Percentiles rank a stretch among this genome's conserved stretches.
Conservation (phyloP, 352 stramenopile species). For the Chrysophaeum taylorii region DNA sequence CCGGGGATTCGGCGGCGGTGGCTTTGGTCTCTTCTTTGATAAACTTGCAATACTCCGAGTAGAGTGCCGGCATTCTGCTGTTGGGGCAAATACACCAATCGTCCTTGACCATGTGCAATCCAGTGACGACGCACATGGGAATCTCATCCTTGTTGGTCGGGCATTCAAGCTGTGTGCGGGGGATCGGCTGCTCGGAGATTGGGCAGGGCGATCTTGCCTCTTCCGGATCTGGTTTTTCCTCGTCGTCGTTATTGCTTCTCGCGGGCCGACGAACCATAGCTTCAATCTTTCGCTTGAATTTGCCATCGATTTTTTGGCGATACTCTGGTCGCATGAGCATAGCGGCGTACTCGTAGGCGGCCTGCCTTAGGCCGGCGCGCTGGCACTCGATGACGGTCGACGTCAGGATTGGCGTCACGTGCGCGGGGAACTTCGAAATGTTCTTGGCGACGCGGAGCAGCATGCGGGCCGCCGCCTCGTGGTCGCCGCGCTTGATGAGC, state of each 20-base stretch:
- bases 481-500: conserved; percentile 69
- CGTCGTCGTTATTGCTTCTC: conserved; percentile 71
- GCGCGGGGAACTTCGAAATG: conserved; percentile 78
- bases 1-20: conserved; percentile 12
- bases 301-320: conserved; percentile 39
- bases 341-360: conserved; percentile 77
- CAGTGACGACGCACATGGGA: conserved; percentile 80
- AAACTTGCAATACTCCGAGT: conserved; percentile 68
- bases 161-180: conserved; percentile 73
- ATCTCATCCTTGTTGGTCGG: conserved; percentile 64
- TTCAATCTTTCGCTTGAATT: conserved; percentile 83
- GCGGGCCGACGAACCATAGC: conserved; percentile 75
- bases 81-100: conserved; percentile 78
- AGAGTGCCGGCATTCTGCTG: conserved; percentile 70
- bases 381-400: conserved; percentile 84
- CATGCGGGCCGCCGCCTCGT: conserved; percentile 67
- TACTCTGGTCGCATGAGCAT: conserved; percentile 71
- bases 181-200: conserved; percentile 57
- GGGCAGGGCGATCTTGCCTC: conserved; percentile 56
- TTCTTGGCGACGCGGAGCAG: conserved; percentile 72
- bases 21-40: conserved; percentile 28
- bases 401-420: conserved; percentile 67
- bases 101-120: conserved; percentile 79
- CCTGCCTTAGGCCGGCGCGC: conserved; percentile 67
- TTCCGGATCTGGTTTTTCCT: too few species aligned